phyloP scores from a whole-genome alignment of 148 eudicot species.

The Chenopodium quinoa region DNA sequence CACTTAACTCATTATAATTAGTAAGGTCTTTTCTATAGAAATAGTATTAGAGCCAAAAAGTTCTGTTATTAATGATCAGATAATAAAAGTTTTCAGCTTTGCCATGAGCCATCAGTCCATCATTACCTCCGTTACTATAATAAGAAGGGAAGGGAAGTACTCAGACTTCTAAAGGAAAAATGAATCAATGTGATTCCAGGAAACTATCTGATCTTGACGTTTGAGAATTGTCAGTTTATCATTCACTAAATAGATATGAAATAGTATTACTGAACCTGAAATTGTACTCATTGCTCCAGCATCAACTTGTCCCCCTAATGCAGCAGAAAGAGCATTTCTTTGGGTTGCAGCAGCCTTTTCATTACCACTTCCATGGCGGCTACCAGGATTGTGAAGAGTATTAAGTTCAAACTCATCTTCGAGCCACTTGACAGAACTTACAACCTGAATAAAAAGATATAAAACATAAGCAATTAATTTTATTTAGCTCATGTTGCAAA shows the following conservation, averaged over 20 bases:
- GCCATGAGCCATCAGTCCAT: neutral
- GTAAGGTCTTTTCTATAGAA: neutral
- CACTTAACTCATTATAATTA: neutral
- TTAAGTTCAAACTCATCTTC: constrained; percentile 99
- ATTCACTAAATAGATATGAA: neutral
- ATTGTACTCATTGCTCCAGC: constrained; percentile 87
- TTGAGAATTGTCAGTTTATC: neutral
- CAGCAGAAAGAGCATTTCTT: constrained; percentile 94
- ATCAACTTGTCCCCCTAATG: constrained; percentile 92
- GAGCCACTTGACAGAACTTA: constrained; percentile 99
- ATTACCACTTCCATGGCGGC: constrained; percentile 81
- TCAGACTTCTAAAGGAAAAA: neutral
- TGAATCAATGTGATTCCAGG: neutral
- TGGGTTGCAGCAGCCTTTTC: constrained; percentile 93
- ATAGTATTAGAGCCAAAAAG: neutral
- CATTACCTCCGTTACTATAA: neutral
- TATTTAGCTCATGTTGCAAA: neutral
- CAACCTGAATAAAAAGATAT: constrained; percentile 52
- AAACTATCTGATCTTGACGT: neutral
- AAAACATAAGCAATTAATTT: neutral
- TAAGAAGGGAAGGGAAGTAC: neutral
- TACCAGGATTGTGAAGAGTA: constrained; percentile 99
- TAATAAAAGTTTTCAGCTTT: neutral
- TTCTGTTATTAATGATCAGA: neutral
- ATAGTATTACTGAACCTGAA: constrained; percentile 49